Conservation (phyloP, 495 filamentous ascomycete genomes). For the Trypethelium eluteriae region DNA sequence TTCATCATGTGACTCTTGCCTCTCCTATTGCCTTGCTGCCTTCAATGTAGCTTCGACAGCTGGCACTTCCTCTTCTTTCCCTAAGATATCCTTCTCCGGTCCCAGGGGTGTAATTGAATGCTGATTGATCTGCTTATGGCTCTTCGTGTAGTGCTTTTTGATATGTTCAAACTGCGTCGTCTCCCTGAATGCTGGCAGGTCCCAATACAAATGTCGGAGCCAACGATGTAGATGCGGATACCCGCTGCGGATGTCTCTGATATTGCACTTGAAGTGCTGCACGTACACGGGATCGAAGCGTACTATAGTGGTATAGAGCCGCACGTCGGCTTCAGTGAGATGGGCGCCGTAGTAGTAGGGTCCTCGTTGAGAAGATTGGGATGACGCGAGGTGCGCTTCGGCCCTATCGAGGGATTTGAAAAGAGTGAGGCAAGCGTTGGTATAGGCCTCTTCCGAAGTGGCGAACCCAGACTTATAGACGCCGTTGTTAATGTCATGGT, state of each 20-base stretch:
- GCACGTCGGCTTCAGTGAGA: conserved; percentile 75
- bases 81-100: conserved; percentile 54
- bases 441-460: conserved; percentile 67
- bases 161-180: conserved; percentile 66
- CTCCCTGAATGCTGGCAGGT: conserved; percentile 50
- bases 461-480: conserved; percentile 11
- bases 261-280: conserved; percentile 90
- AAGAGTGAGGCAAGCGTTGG: conserved; percentile 55
- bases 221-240: conserved; percentile 61
- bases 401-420: conserved; percentile 65
- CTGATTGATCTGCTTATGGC: conserved; percentile 61
- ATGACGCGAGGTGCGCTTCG: conserved; percentile 56
- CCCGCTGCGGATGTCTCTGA: conserved; percentile 71
- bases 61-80: conserved; percentile 52
- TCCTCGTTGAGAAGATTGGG: conserved; percentile 28
- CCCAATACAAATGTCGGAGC: conserved; percentile 64
- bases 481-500: conserved; percentile 74
- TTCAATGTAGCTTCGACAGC: conserved; percentile 41
- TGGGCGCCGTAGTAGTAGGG: conserved; percentile 61
- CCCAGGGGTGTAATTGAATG: conserved; percentile 56
- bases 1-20: not conserved
- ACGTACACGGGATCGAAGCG: conserved; percentile 86
- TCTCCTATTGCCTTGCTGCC: conserved; percentile 6
- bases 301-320: conserved; percentile 74
- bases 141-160: conserved; percentile 65